Base-by-base conservation (phyloP, 495 filamentous ascomycete genomes). In the Thermothielavioides terrestris region DNA sequence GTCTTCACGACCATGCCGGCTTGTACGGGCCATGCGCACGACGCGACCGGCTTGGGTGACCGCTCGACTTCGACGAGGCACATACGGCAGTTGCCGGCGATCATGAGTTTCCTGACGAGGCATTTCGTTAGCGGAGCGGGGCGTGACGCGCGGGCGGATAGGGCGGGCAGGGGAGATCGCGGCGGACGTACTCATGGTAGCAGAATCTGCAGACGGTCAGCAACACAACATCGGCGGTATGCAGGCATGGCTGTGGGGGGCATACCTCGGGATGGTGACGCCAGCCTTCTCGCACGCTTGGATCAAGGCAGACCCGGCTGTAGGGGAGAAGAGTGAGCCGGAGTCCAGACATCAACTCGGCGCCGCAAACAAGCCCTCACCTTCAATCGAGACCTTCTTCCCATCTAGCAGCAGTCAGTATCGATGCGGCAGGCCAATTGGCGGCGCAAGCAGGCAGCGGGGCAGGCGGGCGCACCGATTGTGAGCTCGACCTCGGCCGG, bases 81-180 rank as follows among this genome's bases (percentile, higher is more conserved):
- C 92, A 97, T 98, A 73, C 92, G 90, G 67, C 92, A 98, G 70
- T 98, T 98, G 66, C 92, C 92, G 56, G 92, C 92, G 73, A 98
- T 94, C 86, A 94, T 86, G 49, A 98, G 78, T 72, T 98, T 98
- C 68, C 85, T 89, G 52, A 27, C 49, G 64, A 58, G 59, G 63
- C 37, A 63, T 57, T 46, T 59, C 53, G 57, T 71, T 57, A 69
- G 69, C 52, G 47, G 50, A 34, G 43, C 14, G 21, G 22, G 39
- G n/a, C n/a, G n/a, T n/a, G n/a, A n/a, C n/a, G n/a, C n/a, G n/a
- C n/a, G n/a, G n/a, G n/a, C n/a, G n/a, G n/a, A n/a, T n/a, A n/a
- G n/a, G 15, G 42, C 20, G 52, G 25, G 42, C 47, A 35, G 21
- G 6, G 27, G 31, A 35, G 34, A 9, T 54, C 55, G 50, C 22